Evolutionary conservation across 2,329 filamentous ascomycete species (phyloP).

Genomic region (Neoarthrinium moseri): DNA sequence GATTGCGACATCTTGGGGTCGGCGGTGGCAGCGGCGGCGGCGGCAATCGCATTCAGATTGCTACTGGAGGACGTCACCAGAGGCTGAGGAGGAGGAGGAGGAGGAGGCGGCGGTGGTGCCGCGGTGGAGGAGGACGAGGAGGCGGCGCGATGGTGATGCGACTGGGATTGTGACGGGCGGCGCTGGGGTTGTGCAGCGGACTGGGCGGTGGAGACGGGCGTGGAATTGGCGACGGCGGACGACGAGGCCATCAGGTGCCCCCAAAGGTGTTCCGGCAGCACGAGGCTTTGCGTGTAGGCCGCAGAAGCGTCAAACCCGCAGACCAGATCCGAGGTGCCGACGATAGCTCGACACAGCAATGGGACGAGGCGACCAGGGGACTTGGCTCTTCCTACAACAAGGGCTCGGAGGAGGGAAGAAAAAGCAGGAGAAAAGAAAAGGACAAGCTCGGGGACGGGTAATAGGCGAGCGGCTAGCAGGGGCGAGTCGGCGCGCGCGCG

Average conservation of each 20-base stretch:
- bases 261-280: neutral
- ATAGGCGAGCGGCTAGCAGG: too few relatives aligned
- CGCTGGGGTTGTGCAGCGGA: constrained; percentile 19
- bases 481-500: too few relatives aligned
- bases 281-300: neutral
- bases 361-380: too few relatives aligned
- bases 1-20: constrained; percentile 45
- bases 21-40: constrained; percentile 24
- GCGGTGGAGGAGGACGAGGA: constrained; percentile 14
- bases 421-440: neutral
- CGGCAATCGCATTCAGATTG: constrained; percentile 21
- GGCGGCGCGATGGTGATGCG: constrained; percentile 8
- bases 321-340: too few relatives aligned
- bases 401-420: neutral
- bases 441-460: neutral
- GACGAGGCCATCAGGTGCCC: constrained; percentile 36
- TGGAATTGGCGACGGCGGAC: constrained; percentile 27
- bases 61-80: constrained; percentile 14
- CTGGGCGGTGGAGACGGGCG: constrained; percentile 12
- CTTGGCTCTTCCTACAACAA: neutral
- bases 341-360: too few relatives aligned
- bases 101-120: too few relatives aligned
- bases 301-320: neutral
- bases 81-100: constrained; percentile 9
- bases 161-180: too few relatives aligned